Evolutionary conservation across 1,139 yeast species (phyloP).

Genomic region (Candida labiduridarum): DNA sequence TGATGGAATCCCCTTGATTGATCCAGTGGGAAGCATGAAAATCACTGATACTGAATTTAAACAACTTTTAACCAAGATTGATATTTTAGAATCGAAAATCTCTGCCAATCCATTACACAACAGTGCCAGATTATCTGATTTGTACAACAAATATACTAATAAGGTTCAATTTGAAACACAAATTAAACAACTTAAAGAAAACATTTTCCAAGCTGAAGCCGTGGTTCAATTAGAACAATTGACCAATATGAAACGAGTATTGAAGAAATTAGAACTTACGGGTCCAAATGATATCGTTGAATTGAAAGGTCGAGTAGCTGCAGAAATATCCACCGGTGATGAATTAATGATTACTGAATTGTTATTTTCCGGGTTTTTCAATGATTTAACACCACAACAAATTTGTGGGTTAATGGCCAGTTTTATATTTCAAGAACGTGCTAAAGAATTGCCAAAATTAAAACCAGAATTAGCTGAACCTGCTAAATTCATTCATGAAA

Average conservation of each 20-base stretch:
- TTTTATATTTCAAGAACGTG: slow-evolving; percentile 95
- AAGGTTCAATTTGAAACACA: slow-evolving; percentile 67
- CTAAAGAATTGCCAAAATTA: slow-evolving; percentile 83
- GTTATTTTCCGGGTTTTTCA: slow-evolving; percentile 92
- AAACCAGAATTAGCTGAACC: slow-evolving; percentile 91
- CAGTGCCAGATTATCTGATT: slow-evolving; percentile 60
- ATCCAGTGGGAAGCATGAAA: slow-evolving; percentile 91
- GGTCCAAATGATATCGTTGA: slow-evolving; percentile 86
- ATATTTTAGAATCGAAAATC: slow-evolving; percentile 76
- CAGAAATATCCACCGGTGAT: slow-evolving; percentile 96
- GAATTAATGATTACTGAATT: slow-evolving; percentile 86
- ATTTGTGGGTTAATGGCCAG: slow-evolving; percentile 91
- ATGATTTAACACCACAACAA: slow-evolving; percentile 83
- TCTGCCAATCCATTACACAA: slow-evolving; percentile 69
- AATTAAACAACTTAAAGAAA: slow-evolving; percentile 60
- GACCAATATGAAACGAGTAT: slow-evolving; percentile 87
- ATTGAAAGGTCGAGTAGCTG: slow-evolving; percentile 91
- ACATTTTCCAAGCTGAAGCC: slow-evolving; percentile 82
- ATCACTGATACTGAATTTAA: slow-evolving; percentile 79
- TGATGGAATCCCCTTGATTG: slow-evolving; percentile 85
- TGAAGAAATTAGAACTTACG: slow-evolving; percentile 80
- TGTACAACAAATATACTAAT: slow-evolving; percentile 64
- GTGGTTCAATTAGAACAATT: slow-evolving; percentile 93
- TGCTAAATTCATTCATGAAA: slow-evolving; percentile 78
- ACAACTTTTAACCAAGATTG: slow-evolving; percentile 71